Base-by-base conservation (phyloP, 768 basidiomycete species). In the Lactarius vividus region DNA sequence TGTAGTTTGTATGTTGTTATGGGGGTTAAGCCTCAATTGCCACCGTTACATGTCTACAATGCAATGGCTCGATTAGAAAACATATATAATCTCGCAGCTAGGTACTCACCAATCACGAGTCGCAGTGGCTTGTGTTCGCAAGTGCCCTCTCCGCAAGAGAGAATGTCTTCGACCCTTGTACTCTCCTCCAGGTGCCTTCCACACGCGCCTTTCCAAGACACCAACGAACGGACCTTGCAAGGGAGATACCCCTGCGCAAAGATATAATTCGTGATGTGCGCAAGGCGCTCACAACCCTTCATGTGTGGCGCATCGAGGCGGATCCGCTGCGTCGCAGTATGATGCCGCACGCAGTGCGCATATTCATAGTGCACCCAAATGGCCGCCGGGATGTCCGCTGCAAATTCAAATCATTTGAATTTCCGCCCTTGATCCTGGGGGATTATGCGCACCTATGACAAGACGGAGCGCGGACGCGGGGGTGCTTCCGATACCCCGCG, bases 211-310 rank as follows among this genome's bases (percentile, higher is more conserved):
- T 79, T 71, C 82, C 81, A 82, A 71, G 77, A 75, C 37, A 82
- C 81, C 26, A 76, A 67, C 39, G 76, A 69, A 59, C 81, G 74
- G 46, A 75, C 61, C 57, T 77, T 72, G n/a, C 73, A 67, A 8
- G 76, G 71, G 29, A 77, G 71, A 59, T 77, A 84, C 1, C 78
- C 78, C 40, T 75, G 74, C 28, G 57, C 66, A 72, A 83, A 84
- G 69, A 83, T 74, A 63, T 82, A 65, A 75, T 83, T 83, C 59
- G 81, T 82, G 62, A 83, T 68, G 62, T 83, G 78, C n/a, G 80
- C 80, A 26, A 83, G 65, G 29, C 74, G 72, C 66, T 79, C 80
- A 59, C 79, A 59, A 18, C 35, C 73, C 69, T 73, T 77, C 39
- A 40, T 49, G 44, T 76, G 73, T 0, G 70, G 68, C 46, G 67